These are phyloP conservation scores for Hyphopichia buzzinii DNA, from an alignment of 1,139 yeast species.

Conservation along the genomic window DNA sequence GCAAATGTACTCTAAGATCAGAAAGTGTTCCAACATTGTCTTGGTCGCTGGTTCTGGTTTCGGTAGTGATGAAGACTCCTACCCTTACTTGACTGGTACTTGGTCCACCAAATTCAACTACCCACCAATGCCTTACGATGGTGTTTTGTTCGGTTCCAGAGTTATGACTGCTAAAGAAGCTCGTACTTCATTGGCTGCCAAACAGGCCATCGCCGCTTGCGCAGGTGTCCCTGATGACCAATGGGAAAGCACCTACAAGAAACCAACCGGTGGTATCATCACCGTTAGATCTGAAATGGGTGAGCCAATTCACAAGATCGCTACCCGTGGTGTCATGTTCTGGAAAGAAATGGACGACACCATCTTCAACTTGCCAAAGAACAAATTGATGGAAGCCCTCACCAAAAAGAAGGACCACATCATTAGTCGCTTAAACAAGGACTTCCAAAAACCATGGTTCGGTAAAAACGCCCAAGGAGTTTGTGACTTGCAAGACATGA, in stretches of 20 bases:
- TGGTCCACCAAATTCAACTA: conserved; percentile 85
- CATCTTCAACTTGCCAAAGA: conserved; percentile 86
- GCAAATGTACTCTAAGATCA: conserved; percentile 92
- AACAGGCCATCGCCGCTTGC: conserved; percentile 85
- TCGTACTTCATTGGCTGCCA: conserved; percentile 89
- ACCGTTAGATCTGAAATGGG: conserved; percentile 99
- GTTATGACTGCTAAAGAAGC: conserved; percentile 98
- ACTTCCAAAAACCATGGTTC: conserved; percentile 98
- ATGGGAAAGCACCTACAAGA: conserved; percentile 95
- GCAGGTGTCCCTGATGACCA: conserved; percentile 82
- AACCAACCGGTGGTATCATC: conserved; percentile 94
- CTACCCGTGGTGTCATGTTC: conserved; percentile 94
- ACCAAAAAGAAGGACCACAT: conserved; percentile 83
- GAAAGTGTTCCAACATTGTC: conserved; percentile 86
- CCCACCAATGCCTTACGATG: conserved; percentile 99
- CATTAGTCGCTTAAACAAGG: conserved; percentile 81
- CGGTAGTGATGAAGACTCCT: conserved; percentile 92
- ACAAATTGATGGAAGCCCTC: conserved; percentile 80
- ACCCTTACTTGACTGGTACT: conserved; percentile 94
- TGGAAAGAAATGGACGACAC: conserved; percentile 98
- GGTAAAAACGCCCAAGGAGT: conserved; percentile 74
- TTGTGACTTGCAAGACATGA: conserved; percentile 93
- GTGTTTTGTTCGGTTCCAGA: conserved; percentile 93
- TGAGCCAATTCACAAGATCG: conserved; percentile 97
- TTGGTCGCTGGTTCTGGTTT: conserved; percentile 98